phyloP scores from a whole-genome alignment of 257 asterid species.

The Nicotiana otophora region DNA sequence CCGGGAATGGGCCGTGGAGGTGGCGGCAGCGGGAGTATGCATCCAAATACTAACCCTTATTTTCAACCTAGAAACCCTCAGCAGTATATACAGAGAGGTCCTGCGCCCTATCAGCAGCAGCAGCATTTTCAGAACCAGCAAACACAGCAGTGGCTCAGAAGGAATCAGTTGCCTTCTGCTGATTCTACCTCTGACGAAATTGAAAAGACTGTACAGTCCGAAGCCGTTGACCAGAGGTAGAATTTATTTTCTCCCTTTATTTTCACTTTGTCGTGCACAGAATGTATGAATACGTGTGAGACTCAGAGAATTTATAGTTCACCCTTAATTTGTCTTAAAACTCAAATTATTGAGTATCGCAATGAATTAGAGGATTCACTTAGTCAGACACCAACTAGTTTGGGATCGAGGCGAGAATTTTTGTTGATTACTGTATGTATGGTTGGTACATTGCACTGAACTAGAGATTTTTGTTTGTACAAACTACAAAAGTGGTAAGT shows the following conservation, averaged over 20 bases:
- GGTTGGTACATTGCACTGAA: background rate
- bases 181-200: conserved; percentile 66
- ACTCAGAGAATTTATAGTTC: no score
- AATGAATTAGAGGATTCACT: background rate
- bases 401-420: background rate
- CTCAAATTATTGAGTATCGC: background rate
- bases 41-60: conserved; percentile 51
- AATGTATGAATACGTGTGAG: no score
- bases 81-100: conserved; percentile 63
- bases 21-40: conserved; percentile 50
- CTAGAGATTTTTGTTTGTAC: background rate
- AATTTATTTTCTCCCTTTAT: background rate
- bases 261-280: background rate
- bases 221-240: conserved; percentile 75
- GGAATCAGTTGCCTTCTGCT: conserved; percentile 41
- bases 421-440: background rate
- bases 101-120: conserved; percentile 38
- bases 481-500: background rate
- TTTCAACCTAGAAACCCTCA: conserved; percentile 63
- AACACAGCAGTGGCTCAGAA: conserved; percentile 84
- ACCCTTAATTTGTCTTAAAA: background rate
- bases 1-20: conserved; percentile 82
- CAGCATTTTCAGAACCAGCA: conserved; percentile 31
- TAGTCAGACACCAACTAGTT: background rate
- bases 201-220: conserved; percentile 83